Conservation (phyloP, 768 basidiomycete genomes). For the Lyophyllum decastes region DNA sequence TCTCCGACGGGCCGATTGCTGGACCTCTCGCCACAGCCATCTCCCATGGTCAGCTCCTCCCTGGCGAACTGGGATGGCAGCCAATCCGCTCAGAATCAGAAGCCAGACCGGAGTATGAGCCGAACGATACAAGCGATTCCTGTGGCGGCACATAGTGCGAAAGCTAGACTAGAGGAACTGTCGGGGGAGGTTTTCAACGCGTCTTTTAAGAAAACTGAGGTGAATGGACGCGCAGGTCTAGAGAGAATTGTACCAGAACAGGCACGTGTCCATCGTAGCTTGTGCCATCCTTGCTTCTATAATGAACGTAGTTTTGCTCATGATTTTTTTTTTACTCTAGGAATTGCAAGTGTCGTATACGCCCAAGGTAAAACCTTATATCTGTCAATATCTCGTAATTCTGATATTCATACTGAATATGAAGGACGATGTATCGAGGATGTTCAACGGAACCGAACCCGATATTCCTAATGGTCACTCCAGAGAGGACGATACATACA, state of each 20-base stretch:
- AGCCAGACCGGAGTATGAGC: background rate
- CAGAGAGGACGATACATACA: background rate
- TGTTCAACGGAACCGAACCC: background rate
- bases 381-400: background rate
- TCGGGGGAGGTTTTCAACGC: constrained; percentile 3
- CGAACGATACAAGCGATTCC: background rate
- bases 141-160: background rate
- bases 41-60: constrained; percentile 17
- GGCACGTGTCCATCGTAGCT: constrained; percentile 1
- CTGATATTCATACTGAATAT: background rate
- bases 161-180: background rate
- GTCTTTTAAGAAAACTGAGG: background rate
- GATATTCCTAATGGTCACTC: background rate
- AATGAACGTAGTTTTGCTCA: background rate
- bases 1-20: background rate
- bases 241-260: background rate
- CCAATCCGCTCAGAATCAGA: constrained; percentile 4
- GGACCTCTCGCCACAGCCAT: background rate
- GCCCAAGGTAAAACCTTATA: background rate
- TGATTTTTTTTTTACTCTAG: background rate
- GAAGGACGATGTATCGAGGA: background rate
- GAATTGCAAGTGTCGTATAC: background rate
- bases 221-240: background rate
- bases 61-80: constrained; percentile 20
- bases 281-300: background rate